Percentiles rank a stretch among this genome's conserved stretches.
Evolutionary conservation across 1,284 basidiomycete genomes (phyloP).

Genomic region (Xerocomus minutiporus): DNA sequence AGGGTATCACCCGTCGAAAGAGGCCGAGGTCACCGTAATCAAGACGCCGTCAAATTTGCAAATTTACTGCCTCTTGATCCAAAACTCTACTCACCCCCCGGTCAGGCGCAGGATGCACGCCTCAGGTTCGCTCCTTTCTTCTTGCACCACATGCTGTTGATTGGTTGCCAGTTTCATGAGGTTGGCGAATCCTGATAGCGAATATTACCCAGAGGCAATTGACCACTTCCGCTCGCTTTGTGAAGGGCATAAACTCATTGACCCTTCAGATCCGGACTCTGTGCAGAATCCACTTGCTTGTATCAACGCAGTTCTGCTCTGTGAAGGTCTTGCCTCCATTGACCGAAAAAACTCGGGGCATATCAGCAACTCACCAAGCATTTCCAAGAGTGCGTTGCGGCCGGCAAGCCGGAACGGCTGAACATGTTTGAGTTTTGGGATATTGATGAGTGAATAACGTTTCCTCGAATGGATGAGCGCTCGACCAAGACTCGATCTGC

Average conservation of each 20-base stretch:
- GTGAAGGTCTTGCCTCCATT: conserved; percentile 74
- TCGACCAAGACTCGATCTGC: too few species aligned
- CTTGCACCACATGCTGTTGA: conserved; percentile 2
- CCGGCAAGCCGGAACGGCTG: conserved; percentile 70
- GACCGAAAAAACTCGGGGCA: conserved; percentile 67
- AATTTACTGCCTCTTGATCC: conserved; percentile 79
- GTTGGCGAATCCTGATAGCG: conserved; percentile 70
- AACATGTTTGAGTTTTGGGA: conserved; percentile 90
- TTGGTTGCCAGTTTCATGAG: conserved; percentile 69
- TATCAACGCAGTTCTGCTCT: conserved; percentile 79
- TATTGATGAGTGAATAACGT: conserved; percentile 50
- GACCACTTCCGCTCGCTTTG: conserved; percentile 81
- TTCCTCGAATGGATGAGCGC: too few species aligned
- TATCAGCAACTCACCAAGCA: conserved; percentile 71
- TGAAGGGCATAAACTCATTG: conserved; percentile 87
- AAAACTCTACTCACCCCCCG: conserved; percentile 80
- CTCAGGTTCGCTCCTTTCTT: conserved; percentile 51
- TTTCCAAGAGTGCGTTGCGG: conserved; percentile 56
- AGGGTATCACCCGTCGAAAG: conserved; percentile 79
- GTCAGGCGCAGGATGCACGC: conserved; percentile 79
- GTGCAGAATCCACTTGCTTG: conserved; percentile 68
- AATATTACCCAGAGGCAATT: conserved; percentile 81
- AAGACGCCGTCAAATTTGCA: conserved; percentile 74
- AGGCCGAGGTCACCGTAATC: conserved; percentile 85
- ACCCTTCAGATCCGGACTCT: conserved; percentile 68